These are phyloP conservation scores for Panicum miliaceum DNA, from an alignment of 176 grass and related monocot species.

Conservation along the genomic window DNA sequence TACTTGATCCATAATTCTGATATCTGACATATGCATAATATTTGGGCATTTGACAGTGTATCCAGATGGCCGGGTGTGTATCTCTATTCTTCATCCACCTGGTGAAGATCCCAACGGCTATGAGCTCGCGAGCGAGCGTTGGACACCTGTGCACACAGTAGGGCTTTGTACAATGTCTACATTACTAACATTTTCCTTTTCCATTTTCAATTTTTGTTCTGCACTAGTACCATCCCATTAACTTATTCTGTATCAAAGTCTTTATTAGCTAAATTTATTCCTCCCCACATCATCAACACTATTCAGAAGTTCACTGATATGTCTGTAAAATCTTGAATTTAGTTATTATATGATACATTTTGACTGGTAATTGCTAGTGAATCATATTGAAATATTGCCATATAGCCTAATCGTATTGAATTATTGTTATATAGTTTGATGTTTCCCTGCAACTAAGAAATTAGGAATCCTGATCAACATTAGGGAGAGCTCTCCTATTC, in stretches of 20 bases:
- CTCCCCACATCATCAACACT: background rate
- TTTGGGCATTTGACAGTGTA: constrained; percentile 69
- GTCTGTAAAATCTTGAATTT: constrained; percentile 1
- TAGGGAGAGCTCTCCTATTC: background rate
- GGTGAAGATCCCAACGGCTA: constrained; percentile 96
- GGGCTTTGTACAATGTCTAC: constrained; percentile 10
- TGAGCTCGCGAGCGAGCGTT: constrained; percentile 94
- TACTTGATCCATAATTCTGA: constrained; percentile 8
- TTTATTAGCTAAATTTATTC: constrained; percentile 1
- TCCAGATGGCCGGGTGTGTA: constrained; percentile 89
- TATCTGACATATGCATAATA: constrained; percentile 21
- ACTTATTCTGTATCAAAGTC: background rate
- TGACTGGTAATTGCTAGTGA: background rate
- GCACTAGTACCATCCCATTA: background rate
- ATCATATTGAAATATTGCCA: background rate
- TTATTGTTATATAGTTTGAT: too few species aligned
- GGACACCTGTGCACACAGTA: constrained; percentile 97
- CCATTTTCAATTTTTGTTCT: background rate
- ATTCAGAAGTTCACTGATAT: background rate
- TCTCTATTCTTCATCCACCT: constrained; percentile 97
- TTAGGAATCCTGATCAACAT: background rate
- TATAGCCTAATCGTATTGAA: too few species aligned
- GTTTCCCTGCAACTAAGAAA: too few species aligned
- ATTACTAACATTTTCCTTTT: background rate
- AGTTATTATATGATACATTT: background rate